These are phyloP conservation scores for Hibiscus trionum DNA, from an alignment of 345 rosid species.

Conservation along the genomic window DNA sequence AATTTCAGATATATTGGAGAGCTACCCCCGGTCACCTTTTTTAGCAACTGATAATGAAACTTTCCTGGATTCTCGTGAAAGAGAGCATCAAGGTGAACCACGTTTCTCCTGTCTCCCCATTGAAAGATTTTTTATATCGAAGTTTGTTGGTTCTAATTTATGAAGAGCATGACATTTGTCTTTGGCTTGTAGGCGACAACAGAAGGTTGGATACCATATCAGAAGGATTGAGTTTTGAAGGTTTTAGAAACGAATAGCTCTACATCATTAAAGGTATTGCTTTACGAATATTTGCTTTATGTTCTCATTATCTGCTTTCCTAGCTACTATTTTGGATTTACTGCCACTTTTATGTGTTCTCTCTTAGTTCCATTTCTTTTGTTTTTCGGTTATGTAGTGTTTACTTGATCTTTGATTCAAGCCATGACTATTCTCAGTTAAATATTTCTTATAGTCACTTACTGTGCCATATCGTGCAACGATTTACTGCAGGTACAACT, in stretches of 20 bases:
- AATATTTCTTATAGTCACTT: not conserved
- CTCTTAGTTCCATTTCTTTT: not conserved
- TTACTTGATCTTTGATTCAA: not conserved
- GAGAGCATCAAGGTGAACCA: constrained; percentile 57
- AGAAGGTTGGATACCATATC: constrained; percentile 78
- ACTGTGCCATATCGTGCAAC: not conserved
- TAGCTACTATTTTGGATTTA: no score
- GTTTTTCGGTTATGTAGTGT: not conserved
- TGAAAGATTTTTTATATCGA: not conserved
- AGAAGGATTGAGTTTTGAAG: constrained; percentile 79
- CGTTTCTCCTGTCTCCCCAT: not conserved
- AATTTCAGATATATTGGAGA: constrained; percentile 72
- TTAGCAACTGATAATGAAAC: constrained; percentile 42
- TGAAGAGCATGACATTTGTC: constrained; percentile 7
- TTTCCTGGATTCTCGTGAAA: constrained; percentile 54
- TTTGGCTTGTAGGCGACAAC: constrained; percentile 49
- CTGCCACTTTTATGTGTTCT: not conserved
- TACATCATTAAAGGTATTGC: constrained; percentile 12
- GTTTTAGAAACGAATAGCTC: constrained; percentile 57
- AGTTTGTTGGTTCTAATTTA: not conserved
- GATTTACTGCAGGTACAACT: not conserved
- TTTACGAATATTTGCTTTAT: not conserved
- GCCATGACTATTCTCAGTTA: not conserved
- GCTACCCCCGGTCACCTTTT: constrained; percentile 78
- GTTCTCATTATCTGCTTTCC: no score